These are phyloP conservation scores for Hypoxylon lienhwacheense DNA, from an alignment of 495 filamentous ascomycete species.

Conservation along the genomic window DNA sequence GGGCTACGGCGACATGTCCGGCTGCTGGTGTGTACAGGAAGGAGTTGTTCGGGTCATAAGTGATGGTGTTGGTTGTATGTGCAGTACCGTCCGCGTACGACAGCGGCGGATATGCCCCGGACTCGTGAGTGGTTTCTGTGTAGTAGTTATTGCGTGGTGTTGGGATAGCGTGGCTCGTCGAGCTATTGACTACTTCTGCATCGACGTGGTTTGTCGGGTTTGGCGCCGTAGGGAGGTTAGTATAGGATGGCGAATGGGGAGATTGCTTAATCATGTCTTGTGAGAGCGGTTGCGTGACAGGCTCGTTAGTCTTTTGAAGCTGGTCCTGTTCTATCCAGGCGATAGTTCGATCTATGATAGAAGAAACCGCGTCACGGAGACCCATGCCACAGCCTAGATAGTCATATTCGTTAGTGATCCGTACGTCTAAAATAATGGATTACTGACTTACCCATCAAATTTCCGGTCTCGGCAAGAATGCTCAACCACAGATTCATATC, in stretches of 20 bases:
- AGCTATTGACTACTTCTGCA: conserved; percentile 26
- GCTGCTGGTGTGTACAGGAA: conserved; percentile 35
- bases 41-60: conserved; percentile 29
- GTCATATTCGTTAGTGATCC: background rate
- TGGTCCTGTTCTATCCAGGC: conserved; percentile 49
- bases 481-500: conserved; percentile 72
- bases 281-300: conserved; percentile 19
- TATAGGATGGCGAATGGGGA: conserved; percentile 35
- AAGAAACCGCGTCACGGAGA: conserved; percentile 42
- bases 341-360: conserved; percentile 49
- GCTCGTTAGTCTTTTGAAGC: conserved; percentile 37
- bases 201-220: conserved; percentile 25
- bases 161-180: conserved; percentile 34
- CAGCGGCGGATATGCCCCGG: conserved; percentile 29
- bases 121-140: conserved; percentile 24
- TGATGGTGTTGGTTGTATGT: conserved; percentile 27
- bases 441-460: conserved; percentile 58
- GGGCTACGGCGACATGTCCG: conserved; percentile 27
- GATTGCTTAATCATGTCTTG: conserved; percentile 36
- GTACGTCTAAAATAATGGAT: background rate
- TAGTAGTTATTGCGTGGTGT: conserved; percentile 32
- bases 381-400: conserved; percentile 42
- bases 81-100: conserved; percentile 28
- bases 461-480: conserved; percentile 66
- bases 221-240: conserved; percentile 23